Conservation (phyloP, 306 rosid genomes). For the Ormosia semicastrata region DNA sequence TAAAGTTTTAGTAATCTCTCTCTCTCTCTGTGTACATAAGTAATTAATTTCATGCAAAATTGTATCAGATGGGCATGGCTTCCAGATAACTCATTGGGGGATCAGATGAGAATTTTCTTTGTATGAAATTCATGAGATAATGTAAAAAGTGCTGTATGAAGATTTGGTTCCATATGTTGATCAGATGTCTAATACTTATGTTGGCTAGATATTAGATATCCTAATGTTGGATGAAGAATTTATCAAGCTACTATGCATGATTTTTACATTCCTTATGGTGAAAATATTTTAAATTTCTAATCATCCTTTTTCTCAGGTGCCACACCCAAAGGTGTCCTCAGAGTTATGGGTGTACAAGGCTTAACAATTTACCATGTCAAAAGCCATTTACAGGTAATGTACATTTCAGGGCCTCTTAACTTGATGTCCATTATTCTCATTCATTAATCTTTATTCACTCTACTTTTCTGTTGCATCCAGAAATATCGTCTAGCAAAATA, state of each 20-base stretch:
- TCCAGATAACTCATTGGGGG: not conserved
- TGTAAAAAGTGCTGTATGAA: not conserved
- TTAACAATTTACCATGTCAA: slow-evolving; percentile 95
- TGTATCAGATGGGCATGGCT: not conserved
- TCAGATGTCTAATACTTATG: slow-evolving; percentile 18
- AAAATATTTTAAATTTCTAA: slow-evolving; percentile 11
- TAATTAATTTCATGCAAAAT: not conserved
- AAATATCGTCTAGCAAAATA: slow-evolving; percentile 97
- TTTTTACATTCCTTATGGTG: not conserved
- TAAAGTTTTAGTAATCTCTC: not conserved
- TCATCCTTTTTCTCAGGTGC: slow-evolving; percentile 59
- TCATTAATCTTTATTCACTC: slow-evolving; percentile 17
- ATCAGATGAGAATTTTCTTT: not conserved
- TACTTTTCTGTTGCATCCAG: slow-evolving; percentile 52
- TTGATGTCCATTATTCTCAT: not conserved
- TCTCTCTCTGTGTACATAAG: not conserved
- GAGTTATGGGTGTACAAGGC: slow-evolving; percentile 98
- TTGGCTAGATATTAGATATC: slow-evolving; percentile 22
- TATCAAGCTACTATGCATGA: slow-evolving; percentile 5
- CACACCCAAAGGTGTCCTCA: slow-evolving; percentile 96
- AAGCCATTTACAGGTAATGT: slow-evolving; percentile 91
- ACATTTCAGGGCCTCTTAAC: not conserved
- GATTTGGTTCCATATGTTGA: slow-evolving; percentile 10
- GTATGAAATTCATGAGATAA: not conserved
- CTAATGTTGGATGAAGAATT: slow-evolving; percentile 14